phyloP scores from a whole-genome alignment of 768 basidiomycete species.

The Lactarius tabidus region DNA sequence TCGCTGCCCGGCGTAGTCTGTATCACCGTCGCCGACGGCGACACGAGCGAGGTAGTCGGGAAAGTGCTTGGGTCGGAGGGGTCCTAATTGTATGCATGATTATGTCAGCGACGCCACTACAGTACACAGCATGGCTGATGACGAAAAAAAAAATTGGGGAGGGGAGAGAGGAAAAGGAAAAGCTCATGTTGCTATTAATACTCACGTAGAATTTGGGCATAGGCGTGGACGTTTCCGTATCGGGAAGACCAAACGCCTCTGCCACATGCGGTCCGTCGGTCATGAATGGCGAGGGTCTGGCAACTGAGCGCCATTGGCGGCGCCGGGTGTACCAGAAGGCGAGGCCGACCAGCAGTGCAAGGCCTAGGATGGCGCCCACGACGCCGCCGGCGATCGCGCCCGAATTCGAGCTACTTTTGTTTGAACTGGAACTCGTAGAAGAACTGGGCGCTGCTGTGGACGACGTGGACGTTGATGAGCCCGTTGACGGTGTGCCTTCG shows the following conservation, averaged over 20 bases:
- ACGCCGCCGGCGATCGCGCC: background rate
- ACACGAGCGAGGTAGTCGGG: background rate
- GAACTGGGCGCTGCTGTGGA: background rate
- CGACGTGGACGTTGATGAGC: background rate
- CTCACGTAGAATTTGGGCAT: slow-evolving; percentile 10
- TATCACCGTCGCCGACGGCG: background rate
- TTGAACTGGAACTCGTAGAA: background rate
- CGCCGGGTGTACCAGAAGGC: slow-evolving; percentile 1
- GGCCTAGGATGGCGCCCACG: slow-evolving; percentile 1
- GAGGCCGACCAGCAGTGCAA: background rate
- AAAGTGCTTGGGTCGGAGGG: slow-evolving; percentile 12
- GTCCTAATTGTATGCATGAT: background rate
- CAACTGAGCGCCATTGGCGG: background rate
- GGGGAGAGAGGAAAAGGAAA: background rate
- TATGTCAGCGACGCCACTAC: background rate
- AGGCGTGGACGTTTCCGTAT: background rate
- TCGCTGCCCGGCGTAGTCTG: background rate
- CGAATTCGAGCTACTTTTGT: background rate
- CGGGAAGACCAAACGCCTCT: background rate
- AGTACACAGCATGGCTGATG: background rate
- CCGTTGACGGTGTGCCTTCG: background rate
- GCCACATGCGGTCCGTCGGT: background rate
- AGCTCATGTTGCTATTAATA: background rate
- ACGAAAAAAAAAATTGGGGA: background rate
- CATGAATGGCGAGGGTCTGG: slow-evolving; percentile 8